Base-by-base conservation (phyloP, 164 flowering plant species). In the Echeveria elegans region DNA sequence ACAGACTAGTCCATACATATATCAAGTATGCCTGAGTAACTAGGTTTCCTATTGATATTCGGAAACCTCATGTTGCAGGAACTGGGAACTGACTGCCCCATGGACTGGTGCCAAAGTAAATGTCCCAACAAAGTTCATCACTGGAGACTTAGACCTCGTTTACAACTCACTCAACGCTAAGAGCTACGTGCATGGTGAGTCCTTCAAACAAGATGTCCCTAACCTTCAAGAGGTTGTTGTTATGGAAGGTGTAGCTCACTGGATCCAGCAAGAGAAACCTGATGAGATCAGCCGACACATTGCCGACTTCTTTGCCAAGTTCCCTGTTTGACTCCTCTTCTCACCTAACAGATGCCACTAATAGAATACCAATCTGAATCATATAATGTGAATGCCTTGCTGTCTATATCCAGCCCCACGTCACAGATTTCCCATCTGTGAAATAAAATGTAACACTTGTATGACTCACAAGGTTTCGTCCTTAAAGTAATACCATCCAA, bases 241-340 rank as follows among this genome's bases (percentile, higher is more conserved):
- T n/a, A 61, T 86, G 73, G 77, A 82, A 76, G 90, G 85, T 24
- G 89, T 73, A 1, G 95, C 63, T 18, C 96, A 88, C 64, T 88
- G 84, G 72, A 63, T 79, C 66, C 69, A 85, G 21, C 66, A 85
- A 50, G 93, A 84, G 63, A 84, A 68, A 67, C 71, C 88, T 1
- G 78, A 77, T 12, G 88, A 87, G 68, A 76, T 87, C 37, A 82
- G 47, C 69, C 56, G 69, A 5, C 87, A 83, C 75, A 83, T 85
- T 9, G 64, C 64, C 21, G 74, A 79, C 37, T 87, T 83, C 82
- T 60, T 87, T 40, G 40, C 67, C 63, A 74, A 77, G 66, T 82
- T 77, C 73, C 47, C 19, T 5, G 47, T 43, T 82, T 30, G 71
- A 64, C 41, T 43, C 45, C 40, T 24, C 31, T 15, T 18, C 36